These are phyloP conservation scores for Sporothrix phasma DNA, from an alignment of 2,329 filamentous ascomycete species.

Conservation along the genomic window DNA sequence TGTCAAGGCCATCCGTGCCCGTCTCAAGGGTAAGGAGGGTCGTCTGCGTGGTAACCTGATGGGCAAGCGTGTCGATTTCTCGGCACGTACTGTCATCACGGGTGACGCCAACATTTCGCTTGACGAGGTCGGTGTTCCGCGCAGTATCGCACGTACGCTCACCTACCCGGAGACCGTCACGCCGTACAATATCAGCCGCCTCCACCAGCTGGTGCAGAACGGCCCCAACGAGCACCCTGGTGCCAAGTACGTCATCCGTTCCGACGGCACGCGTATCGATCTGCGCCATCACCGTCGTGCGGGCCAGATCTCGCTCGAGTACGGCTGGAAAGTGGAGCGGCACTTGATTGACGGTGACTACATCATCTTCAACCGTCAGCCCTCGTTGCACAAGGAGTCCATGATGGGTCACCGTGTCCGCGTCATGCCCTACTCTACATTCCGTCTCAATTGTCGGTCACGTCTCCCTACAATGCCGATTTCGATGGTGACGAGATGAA, in stretches of 20 bases:
- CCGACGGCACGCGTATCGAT: slow-evolving; percentile 89
- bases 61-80: slow-evolving; percentile 99
- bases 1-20: slow-evolving; percentile 91
- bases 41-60: slow-evolving; percentile 97
- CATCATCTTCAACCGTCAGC: slow-evolving; percentile 99
- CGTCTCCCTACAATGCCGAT: slow-evolving; percentile 98
- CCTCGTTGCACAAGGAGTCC: slow-evolving; percentile 97
- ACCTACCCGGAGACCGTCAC: slow-evolving; percentile 98
- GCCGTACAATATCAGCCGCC: slow-evolving; percentile 90
- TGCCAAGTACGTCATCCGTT: slow-evolving; percentile 90
- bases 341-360: slow-evolving; percentile 94
- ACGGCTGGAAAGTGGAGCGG: slow-evolving; percentile 97
- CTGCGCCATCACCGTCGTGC: slow-evolving; percentile 85
- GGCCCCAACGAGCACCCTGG: slow-evolving; percentile 92
- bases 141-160: slow-evolving; percentile 82
- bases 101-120: slow-evolving; percentile 94
- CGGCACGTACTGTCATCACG: slow-evolving; percentile 98
- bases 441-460: slow-evolving; percentile 96
- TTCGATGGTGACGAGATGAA: slow-evolving; percentile 99
- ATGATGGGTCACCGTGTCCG: slow-evolving; percentile 99
- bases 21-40: slow-evolving; percentile 97
- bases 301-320: slow-evolving; percentile 76
- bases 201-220: slow-evolving; percentile 82
- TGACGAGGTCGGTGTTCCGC: slow-evolving; percentile 93
- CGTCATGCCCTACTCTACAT: slow-evolving; percentile 98